phyloP scores from a whole-genome alignment of 169 alveolate species.

The Plasmodium cynomolgi region DNA sequence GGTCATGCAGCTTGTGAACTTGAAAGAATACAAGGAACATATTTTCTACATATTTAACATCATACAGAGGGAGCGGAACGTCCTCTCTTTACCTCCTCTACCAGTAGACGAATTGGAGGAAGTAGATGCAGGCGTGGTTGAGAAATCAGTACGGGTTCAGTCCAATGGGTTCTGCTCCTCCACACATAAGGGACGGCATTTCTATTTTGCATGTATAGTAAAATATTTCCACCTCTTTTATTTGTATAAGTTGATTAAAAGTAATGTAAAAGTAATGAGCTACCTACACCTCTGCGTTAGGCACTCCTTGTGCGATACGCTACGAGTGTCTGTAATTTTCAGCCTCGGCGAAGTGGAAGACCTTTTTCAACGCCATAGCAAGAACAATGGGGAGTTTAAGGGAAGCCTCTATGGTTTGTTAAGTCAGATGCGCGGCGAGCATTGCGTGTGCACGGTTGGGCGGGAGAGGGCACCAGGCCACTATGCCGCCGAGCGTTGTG shows the following conservation, averaged over 20 bases:
- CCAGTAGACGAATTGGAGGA: constrained; percentile 28
- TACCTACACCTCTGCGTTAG: constrained; percentile 28
- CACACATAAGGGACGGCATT: background rate
- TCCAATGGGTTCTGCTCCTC: background rate
- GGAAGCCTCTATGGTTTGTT: constrained; percentile 5
- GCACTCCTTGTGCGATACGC: constrained; percentile 5
- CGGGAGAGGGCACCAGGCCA: no score
- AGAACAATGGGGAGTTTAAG: constrained; percentile 17
- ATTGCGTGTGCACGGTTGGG: background rate
- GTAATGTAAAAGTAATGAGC: constrained; percentile 12
- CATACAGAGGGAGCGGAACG: constrained; percentile 2
- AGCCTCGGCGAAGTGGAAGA: constrained; percentile 48
- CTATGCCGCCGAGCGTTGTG: no score
- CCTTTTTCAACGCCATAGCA: constrained; percentile 21
- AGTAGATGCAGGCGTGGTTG: background rate
- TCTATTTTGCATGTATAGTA: background rate
- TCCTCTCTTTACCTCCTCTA: constrained; percentile 59
- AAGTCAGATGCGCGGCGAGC: background rate
- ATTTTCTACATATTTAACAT: constrained; percentile 64
- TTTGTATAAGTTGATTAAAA: constrained; percentile 30
- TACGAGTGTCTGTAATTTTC: constrained; percentile 33
- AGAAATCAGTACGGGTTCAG: background rate
- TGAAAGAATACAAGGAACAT: constrained; percentile 52
- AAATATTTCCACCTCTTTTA: constrained; percentile 25
- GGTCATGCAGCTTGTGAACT: constrained; percentile 25